Evolutionary conservation across 176 grass and related monocot genomes (phyloP).

Genomic region (Thalia dealbata): DNA sequence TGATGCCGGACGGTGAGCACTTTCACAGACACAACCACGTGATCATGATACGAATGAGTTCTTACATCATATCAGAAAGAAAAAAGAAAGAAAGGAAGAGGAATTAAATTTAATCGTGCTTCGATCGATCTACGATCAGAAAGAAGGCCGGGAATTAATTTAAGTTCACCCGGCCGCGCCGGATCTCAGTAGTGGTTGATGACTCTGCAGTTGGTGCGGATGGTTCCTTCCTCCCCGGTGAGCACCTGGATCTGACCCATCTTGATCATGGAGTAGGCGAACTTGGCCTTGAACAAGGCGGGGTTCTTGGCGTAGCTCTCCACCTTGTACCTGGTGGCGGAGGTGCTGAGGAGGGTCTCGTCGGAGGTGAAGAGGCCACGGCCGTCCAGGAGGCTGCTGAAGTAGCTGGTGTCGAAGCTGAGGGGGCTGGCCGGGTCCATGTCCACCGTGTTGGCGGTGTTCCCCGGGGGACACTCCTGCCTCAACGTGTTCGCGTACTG

Average conservation of each 20-base stretch:
- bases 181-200: conserved; percentile 18
- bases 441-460: conserved; percentile 20
- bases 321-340: conserved; percentile 43
- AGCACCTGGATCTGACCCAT: conserved; percentile 62
- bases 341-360: conserved; percentile 44
- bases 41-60: too few relatives aligned
- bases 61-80: too few relatives aligned
- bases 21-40: too few relatives aligned
- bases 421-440: conserved; percentile 56
- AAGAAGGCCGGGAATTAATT: too few relatives aligned
- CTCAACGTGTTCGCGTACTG: conserved; percentile 44
- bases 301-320: conserved; percentile 46
- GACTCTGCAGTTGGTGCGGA: conserved; percentile 63
- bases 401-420: conserved; percentile 72
- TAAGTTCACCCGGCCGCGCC: too few relatives aligned
- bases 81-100: too few relatives aligned
- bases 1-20: too few relatives aligned
- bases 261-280: conserved; percentile 62
- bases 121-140: too few relatives aligned
- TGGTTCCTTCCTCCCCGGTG: conserved; percentile 46
- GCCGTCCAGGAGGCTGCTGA: conserved; percentile 45
- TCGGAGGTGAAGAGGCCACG: conserved; percentile 68
- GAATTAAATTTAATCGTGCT: too few relatives aligned
- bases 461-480: conserved; percentile 43
- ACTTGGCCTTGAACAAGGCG: conserved; percentile 46